Evolutionary conservation across 2,329 filamentous ascomycete species (phyloP), one percentile per base, ranked within the genome.

Genomic region (Monilinia fructigena): DNA sequence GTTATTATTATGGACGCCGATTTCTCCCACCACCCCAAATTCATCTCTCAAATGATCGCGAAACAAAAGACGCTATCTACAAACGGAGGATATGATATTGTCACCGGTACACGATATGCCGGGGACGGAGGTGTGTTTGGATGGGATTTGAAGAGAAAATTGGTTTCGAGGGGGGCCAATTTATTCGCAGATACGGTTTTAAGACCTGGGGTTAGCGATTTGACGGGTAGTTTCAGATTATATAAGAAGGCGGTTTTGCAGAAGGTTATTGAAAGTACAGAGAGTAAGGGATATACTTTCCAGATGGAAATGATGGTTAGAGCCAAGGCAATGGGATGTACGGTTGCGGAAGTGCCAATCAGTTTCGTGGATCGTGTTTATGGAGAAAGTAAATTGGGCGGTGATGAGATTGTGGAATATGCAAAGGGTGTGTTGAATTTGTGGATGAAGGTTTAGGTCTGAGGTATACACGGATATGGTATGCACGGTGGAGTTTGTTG

Each of bases 1-100:
- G 92, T 99, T 77, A 92, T 99, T 83, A 99, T 99, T 85, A 99
- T 99, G 95, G 95, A 99, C 82, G 95, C 96, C 80, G 95, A 99
- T 81, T 99, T 99, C 85, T 92, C 88, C 74, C 95, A 99, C 82
- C 95, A 99, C 83, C 95, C 95, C 77, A 99, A 98, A 82, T 99
- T 98, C 86, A 97, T 99, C 80, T 89, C 93, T 64, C 84, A 89
- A 76, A 98, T 99, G 92, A 92, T 99, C 75, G 85, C 85, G 68
- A 85, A 88, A 72, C 95, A 98, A 80, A 85, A 87, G 78, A 78
- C 78, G 68, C 68, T 75, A 31, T 47, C 72, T 16, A 74, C 71
- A 12, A 80, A 82, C 66, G 89, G 83, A 71, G 87, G 92, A 82
- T 96, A 92, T 82, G 95, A 99, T 77, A 99, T 99, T 74, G 93